Conservation (phyloP, 2,329 filamentous ascomycete genomes). For the Orbilia quercus region DNA sequence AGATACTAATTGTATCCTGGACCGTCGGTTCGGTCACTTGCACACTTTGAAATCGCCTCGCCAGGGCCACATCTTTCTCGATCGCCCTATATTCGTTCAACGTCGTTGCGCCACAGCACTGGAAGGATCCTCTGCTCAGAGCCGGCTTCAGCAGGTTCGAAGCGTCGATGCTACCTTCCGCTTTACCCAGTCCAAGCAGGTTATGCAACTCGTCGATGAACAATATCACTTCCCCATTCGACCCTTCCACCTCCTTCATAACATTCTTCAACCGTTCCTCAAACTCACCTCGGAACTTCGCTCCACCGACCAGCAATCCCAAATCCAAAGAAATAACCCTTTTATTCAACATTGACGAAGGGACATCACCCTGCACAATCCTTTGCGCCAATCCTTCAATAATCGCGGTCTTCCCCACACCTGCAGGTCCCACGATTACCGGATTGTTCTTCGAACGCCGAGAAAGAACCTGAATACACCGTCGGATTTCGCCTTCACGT, state of each 20-base stretch:
- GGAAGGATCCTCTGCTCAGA: slow-evolving; percentile 88
- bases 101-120: slow-evolving; percentile 95
- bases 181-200: slow-evolving; percentile 89
- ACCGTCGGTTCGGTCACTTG: slow-evolving; percentile 91
- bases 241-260: slow-evolving; percentile 87
- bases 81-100: slow-evolving; percentile 91
- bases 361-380: slow-evolving; percentile 91
- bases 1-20: slow-evolving; percentile 91
- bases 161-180: slow-evolving; percentile 95
- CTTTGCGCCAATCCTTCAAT: slow-evolving; percentile 88
- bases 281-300: slow-evolving; percentile 95
- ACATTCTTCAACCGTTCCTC: slow-evolving; percentile 91
- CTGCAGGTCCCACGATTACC: slow-evolving; percentile 89
- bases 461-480: slow-evolving; percentile 93
- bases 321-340: slow-evolving; percentile 87
- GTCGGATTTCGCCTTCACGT: slow-evolving; percentile 87
- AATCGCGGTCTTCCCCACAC: slow-evolving; percentile 93
- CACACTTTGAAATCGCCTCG: slow-evolving; percentile 92
- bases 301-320: slow-evolving; percentile 91
- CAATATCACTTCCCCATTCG: slow-evolving; percentile 87
- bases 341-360: slow-evolving; percentile 95
- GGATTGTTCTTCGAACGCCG: slow-evolving; percentile 95
- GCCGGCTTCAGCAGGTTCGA: slow-evolving; percentile 95
- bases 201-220: slow-evolving; percentile 97
- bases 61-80: slow-evolving; percentile 94